phyloP scores from a whole-genome alignment of 495 filamentous ascomycete species.

The Endocarpon pusillum region DNA sequence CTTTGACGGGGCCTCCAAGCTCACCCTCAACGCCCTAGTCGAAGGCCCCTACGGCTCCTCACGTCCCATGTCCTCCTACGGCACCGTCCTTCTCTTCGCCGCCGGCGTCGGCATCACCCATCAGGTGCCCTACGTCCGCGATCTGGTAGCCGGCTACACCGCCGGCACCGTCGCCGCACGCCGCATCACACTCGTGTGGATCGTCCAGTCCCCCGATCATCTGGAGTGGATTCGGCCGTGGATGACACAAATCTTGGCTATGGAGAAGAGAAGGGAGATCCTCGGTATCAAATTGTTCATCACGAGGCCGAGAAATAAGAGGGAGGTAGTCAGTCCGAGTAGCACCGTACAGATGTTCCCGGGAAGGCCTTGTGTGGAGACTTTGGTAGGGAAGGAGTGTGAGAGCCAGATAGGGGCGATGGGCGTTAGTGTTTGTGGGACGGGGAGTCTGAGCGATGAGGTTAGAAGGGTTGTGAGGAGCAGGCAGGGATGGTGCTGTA shows the following conservation, averaged over 20 bases:
- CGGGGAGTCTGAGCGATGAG: slow-evolving; percentile 68
- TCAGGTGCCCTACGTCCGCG: slow-evolving; percentile 73
- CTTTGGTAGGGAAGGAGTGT: slow-evolving; percentile 59
- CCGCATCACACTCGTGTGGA: slow-evolving; percentile 71
- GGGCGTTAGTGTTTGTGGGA: slow-evolving; percentile 81
- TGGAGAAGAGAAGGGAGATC: slow-evolving; percentile 60
- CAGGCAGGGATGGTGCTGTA: slow-evolving; percentile 40
- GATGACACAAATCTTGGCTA: slow-evolving; percentile 73
- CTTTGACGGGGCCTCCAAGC: slow-evolving; percentile 21
- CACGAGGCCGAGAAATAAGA: slow-evolving; percentile 57
- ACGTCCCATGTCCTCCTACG: slow-evolving; percentile 75
- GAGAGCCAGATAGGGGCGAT: slow-evolving; percentile 67
- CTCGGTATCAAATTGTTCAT: slow-evolving; percentile 77
- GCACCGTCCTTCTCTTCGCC: slow-evolving; percentile 75
- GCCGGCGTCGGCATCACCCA: slow-evolving; percentile 92
- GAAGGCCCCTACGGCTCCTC: slow-evolving; percentile 82
- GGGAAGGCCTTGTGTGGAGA: slow-evolving; percentile 64
- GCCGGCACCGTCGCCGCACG: slow-evolving; percentile 63
- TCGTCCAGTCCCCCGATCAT: slow-evolving; percentile 71
- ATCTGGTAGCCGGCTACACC: slow-evolving; percentile 56
- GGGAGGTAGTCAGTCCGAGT: slow-evolving; percentile 52
- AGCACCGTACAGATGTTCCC: slow-evolving; percentile 70
- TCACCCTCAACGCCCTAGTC: slow-evolving; percentile 42
- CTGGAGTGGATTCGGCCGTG: slow-evolving; percentile 86
- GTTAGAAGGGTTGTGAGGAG: slow-evolving; percentile 56